Conservation (phyloP, 148 eudicot genomes). For the Pharnaceum exiguum region DNA sequence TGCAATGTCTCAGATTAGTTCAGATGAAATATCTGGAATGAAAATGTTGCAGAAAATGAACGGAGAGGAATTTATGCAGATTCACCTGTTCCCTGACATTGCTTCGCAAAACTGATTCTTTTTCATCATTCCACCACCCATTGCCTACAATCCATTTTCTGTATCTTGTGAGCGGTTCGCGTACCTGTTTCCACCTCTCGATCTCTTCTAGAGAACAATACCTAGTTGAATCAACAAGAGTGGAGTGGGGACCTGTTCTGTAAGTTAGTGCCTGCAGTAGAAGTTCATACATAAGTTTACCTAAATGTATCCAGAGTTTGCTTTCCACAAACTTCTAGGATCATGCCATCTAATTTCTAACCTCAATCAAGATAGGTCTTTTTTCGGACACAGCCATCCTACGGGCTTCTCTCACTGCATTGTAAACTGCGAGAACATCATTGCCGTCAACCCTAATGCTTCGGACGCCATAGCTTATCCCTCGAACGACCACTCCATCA, state of each 20-base stretch:
- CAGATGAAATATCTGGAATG: neutral
- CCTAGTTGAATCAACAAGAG: constrained; percentile 84
- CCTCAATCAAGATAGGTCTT: constrained; percentile 66
- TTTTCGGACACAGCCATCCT: constrained; percentile 47
- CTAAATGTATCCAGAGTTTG: neutral
- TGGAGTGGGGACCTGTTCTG: constrained; percentile 83
- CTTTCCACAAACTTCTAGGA: neutral
- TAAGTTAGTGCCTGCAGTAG: constrained; percentile 52
- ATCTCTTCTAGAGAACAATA: constrained; percentile 75
- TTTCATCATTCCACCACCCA: constrained; percentile 74
- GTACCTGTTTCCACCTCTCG: constrained; percentile 54
- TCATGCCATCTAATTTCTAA: constrained; percentile 8
- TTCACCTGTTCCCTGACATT: constrained; percentile 57
- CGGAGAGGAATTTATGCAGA: neutral
- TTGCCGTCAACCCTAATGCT: constrained; percentile 75
- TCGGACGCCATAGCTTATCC: constrained; percentile 66
- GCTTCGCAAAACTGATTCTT: constrained; percentile 43
- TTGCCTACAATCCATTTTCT: constrained; percentile 66
- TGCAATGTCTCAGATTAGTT: neutral
- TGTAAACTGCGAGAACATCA: constrained; percentile 67
- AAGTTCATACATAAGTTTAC: constrained; percentile 1
- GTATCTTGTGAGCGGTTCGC: constrained; percentile 57
- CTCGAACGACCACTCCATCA: constrained; percentile 68
- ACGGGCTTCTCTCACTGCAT: constrained; percentile 48
- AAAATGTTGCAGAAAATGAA: neutral